Conservation (phyloP, 176 grass and related monocot genomes). For the Cenchrus purpureus region DNA sequence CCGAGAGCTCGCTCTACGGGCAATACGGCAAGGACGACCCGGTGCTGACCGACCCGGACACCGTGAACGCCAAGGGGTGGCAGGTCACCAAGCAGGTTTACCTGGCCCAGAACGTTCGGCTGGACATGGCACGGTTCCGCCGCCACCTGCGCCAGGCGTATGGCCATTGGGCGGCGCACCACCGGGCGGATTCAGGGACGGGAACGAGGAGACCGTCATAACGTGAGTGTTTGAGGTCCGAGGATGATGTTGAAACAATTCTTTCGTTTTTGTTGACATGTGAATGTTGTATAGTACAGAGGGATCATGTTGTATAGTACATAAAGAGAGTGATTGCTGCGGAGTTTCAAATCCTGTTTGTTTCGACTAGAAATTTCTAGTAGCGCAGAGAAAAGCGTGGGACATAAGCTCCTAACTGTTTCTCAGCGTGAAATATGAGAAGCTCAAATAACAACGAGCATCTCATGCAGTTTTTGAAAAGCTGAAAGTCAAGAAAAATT, state of each 20-base stretch:
- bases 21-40: conserved; percentile 54
- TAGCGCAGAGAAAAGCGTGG: too few species aligned
- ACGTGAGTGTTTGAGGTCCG: background rate
- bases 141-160: conserved; percentile 51
- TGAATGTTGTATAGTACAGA: conserved; percentile 13
- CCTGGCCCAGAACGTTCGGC: conserved; percentile 69
- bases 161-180: conserved; percentile 44
- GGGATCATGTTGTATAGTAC: background rate
- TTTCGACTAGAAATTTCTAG: too few species aligned
- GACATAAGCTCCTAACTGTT: too few species aligned
- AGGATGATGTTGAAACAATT: background rate
- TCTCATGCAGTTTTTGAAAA: too few species aligned
- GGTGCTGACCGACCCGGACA: conserved; percentile 57
- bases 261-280: background rate
- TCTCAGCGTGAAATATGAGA: too few species aligned
- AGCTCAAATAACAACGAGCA: too few species aligned
- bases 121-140: conserved; percentile 66
- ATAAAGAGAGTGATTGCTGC: background rate
- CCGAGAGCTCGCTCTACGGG: conserved; percentile 62
- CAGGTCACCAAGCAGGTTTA: conserved; percentile 80
- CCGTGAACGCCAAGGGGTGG: conserved; percentile 69
- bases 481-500: too few species aligned
- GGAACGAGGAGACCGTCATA: background rate
- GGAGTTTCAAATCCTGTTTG: too few species aligned
- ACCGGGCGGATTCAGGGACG: background rate